Conservation (phyloP, 179 eudicot species). For the Spinacia oleracea region DNA sequence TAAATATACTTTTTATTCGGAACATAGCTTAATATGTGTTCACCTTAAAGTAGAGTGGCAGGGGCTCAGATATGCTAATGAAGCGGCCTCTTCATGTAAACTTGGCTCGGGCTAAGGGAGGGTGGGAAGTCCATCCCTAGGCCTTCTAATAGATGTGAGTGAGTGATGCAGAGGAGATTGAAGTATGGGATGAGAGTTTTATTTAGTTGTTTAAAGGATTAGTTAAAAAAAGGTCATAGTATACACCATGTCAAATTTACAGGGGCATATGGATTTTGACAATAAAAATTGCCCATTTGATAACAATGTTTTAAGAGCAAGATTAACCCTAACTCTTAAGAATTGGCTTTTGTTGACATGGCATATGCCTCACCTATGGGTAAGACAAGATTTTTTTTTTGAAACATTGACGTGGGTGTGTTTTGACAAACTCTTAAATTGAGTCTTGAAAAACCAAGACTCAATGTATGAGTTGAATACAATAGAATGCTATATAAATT, state of each 20-base stretch:
- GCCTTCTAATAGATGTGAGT: background rate
- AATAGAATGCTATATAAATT: too few relatives aligned
- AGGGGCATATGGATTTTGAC: background rate
- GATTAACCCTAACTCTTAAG: too few relatives aligned
- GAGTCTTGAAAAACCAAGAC: too few relatives aligned
- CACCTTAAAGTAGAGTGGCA: too few relatives aligned
- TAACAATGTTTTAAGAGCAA: background rate
- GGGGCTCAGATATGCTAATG: background rate
- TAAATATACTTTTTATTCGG: too few relatives aligned
- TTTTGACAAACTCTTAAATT: too few relatives aligned
- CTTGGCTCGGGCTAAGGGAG: background rate
- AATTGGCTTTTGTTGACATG: too few relatives aligned
- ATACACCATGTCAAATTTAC: background rate
- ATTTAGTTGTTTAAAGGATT: background rate
- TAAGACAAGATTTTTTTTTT: too few relatives aligned
- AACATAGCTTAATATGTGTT: too few relatives aligned
- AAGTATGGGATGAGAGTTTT: background rate
- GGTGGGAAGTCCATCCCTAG: background rate
- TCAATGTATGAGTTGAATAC: too few relatives aligned
- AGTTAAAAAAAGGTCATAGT: background rate
- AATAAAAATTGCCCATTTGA: background rate
- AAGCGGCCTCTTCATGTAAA: background rate
- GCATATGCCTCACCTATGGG: too few relatives aligned
- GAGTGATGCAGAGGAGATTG: background rate
- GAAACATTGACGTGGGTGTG: too few relatives aligned